Evolutionary conservation across 164 flowering plant species (phyloP).

Genomic region (Aristolochia californica): DNA sequence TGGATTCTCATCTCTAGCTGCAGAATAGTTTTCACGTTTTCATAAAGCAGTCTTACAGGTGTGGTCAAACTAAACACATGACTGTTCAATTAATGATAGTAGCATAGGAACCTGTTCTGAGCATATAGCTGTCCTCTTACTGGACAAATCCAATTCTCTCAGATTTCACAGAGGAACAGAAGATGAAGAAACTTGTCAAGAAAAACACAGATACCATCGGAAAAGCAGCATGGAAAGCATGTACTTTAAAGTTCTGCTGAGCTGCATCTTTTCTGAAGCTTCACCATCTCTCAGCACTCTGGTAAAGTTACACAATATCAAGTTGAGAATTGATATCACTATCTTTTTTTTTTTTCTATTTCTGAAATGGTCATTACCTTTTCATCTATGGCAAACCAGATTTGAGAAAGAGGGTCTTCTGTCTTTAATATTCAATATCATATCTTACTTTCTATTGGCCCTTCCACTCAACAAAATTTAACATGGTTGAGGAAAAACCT

Average conservation of each 20-base stretch:
- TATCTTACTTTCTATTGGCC: no score
- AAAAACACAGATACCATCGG: slow-evolving; percentile 46
- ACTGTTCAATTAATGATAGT: neutral
- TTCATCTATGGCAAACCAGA: no score
- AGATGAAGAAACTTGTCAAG: neutral
- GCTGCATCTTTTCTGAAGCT: slow-evolving; percentile 42
- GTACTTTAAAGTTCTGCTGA: slow-evolving; percentile 71
- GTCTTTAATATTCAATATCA: no score
- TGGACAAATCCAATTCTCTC: slow-evolving; percentile 1
- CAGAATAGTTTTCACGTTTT: slow-evolving; percentile 1
- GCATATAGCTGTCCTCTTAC: neutral
- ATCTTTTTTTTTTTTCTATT: neutral
- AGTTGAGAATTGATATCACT: neutral
- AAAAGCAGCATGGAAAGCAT: slow-evolving; percentile 85
- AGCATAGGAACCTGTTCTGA: neutral
- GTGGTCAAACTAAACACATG: neutral
- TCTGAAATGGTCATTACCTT: neutral
- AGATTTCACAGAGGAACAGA: slow-evolving; percentile 2
- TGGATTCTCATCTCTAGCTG: slow-evolving; percentile 19
- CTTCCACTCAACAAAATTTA: no score
- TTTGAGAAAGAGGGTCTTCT: no score
- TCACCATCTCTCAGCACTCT: slow-evolving; percentile 97
- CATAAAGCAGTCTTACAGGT: neutral
- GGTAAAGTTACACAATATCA: neutral
- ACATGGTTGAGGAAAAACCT: no score